These are phyloP conservation scores for Zymoseptoria tritici DNA, from an alignment of 2,329 filamentous ascomycete genomes.

Conservation along the genomic window DNA sequence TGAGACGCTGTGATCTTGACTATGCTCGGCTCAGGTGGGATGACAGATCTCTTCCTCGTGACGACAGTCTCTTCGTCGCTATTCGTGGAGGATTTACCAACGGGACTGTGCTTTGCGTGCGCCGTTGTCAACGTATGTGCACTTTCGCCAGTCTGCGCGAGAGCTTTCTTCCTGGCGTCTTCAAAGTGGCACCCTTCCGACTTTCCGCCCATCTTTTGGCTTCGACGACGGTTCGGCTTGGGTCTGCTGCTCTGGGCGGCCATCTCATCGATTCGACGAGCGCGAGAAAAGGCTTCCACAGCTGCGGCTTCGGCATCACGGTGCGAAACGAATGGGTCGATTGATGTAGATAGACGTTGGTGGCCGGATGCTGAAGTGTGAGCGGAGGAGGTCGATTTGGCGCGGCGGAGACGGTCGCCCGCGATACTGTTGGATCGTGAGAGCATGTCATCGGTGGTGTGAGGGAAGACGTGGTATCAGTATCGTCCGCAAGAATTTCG, in stretches of 20 bases:
- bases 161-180: slow-evolving; percentile 19
- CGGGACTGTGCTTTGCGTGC: neutral
- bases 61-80: slow-evolving; percentile 16
- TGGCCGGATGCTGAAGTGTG: slow-evolving; percentile 32
- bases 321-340: slow-evolving; percentile 41
- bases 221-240: slow-evolving; percentile 17
- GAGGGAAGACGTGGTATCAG: too few species aligned
- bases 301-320: slow-evolving; percentile 58
- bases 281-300: slow-evolving; percentile 51
- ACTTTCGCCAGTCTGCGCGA: slow-evolving; percentile 4
- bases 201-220: slow-evolving; percentile 17
- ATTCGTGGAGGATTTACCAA: neutral
- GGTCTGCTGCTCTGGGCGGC: slow-evolving; percentile 6
- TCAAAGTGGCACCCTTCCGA: slow-evolving; percentile 31
- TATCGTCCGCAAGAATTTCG: neutral
- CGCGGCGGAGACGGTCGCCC: slow-evolving; percentile 25
- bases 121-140: neutral
- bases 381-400: slow-evolving; percentile 28
- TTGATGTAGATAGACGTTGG: slow-evolving; percentile 12
- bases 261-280: slow-evolving; percentile 36
- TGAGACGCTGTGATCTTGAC: neutral
- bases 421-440: slow-evolving; percentile 28
- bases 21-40: slow-evolving; percentile 8
- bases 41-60: slow-evolving; percentile 18
- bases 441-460: slow-evolving; percentile 20